phyloP scores from a whole-genome alignment of 2,329 filamentous ascomycete species.

The Ascochyta viciae-villosae region DNA sequence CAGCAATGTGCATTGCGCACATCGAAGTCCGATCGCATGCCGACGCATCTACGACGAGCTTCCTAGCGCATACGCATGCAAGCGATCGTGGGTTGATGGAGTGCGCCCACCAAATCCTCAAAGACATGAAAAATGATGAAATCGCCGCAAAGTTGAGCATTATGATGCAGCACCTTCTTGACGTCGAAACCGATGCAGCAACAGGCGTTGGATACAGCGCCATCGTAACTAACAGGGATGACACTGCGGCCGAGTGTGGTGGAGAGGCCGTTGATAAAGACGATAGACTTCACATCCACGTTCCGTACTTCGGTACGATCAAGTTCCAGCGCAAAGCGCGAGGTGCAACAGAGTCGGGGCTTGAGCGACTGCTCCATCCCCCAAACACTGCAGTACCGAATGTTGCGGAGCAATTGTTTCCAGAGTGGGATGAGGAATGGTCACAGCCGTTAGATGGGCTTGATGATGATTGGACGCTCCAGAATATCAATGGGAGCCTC shows the following conservation, averaged over 20 bases:
- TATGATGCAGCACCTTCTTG: constrained; percentile 22
- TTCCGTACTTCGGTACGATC: constrained; percentile 34
- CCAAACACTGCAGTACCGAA: background rate
- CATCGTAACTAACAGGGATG: constrained; percentile 20
- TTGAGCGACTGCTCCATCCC: too few species aligned
- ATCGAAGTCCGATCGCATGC: constrained; percentile 17
- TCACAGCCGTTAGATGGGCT: background rate
- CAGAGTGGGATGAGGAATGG: background rate
- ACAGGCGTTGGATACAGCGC: constrained; percentile 20
- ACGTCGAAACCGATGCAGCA: constrained; percentile 23
- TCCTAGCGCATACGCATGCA: constrained; percentile 19
- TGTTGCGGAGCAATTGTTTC: background rate
- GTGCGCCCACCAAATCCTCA: constrained; percentile 21
- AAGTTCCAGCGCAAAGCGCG: constrained; percentile 5
- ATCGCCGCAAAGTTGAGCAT: constrained; percentile 20
- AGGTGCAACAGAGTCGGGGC: too few species aligned
- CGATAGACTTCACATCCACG: constrained; percentile 16
- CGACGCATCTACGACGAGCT: constrained; percentile 3
- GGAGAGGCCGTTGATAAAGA: constrained; percentile 21
- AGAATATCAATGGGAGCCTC: constrained; percentile 15
- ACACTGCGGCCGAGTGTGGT: constrained; percentile 29
- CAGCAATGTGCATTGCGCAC: constrained; percentile 28
- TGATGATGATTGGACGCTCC: constrained; percentile 21
- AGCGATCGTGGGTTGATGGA: constrained; percentile 28
- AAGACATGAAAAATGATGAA: constrained; percentile 10